Conservation (phyloP, 106 monocot species). For the Dendrobium huoshanense region DNA sequence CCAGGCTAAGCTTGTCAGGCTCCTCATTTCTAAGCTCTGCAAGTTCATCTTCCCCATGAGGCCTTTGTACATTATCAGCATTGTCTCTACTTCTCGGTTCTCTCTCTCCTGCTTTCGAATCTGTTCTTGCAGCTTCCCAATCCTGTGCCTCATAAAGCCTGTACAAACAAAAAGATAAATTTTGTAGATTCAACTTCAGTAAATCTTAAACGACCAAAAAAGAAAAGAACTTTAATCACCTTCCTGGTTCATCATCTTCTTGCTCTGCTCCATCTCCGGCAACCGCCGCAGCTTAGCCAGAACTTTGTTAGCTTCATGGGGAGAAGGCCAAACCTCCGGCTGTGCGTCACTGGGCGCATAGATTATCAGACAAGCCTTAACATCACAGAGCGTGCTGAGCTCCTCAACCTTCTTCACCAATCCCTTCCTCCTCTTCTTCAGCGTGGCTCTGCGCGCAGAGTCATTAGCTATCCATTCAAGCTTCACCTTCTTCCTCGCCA, state of each 20-base stretch:
- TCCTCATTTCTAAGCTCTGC: neutral
- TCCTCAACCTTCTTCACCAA: conserved; percentile 43
- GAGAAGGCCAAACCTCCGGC: conserved; percentile 38
- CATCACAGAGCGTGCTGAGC: conserved; percentile 31
- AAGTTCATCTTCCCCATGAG: conserved; percentile 4
- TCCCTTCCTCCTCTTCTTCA: conserved; percentile 40
- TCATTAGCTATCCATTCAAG: conserved; percentile 32
- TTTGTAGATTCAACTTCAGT: neutral
- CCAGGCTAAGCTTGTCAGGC: conserved; percentile 5
- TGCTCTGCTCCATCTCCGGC: conserved; percentile 39
- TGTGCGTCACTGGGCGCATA: conserved; percentile 20
- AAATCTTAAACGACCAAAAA: neutral
- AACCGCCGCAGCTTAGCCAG: conserved; percentile 21
- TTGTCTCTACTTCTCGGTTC: conserved; percentile 28
- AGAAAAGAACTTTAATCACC: neutral
- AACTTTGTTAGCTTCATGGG: conserved; percentile 6
- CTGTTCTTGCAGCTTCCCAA: conserved; percentile 25
- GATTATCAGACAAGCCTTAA: conserved; percentile 29
- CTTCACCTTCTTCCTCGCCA: conserved; percentile 52
- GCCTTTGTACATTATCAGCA: conserved; percentile 15
- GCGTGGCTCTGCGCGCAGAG: conserved; percentile 19
- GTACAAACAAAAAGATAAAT: neutral
- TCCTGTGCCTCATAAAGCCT: conserved; percentile 25
- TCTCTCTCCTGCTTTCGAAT: conserved; percentile 20
- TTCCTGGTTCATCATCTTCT: conserved; percentile 47